Conservation (phyloP, 1,284 basidiomycete genomes). For the Somion occarium region DNA sequence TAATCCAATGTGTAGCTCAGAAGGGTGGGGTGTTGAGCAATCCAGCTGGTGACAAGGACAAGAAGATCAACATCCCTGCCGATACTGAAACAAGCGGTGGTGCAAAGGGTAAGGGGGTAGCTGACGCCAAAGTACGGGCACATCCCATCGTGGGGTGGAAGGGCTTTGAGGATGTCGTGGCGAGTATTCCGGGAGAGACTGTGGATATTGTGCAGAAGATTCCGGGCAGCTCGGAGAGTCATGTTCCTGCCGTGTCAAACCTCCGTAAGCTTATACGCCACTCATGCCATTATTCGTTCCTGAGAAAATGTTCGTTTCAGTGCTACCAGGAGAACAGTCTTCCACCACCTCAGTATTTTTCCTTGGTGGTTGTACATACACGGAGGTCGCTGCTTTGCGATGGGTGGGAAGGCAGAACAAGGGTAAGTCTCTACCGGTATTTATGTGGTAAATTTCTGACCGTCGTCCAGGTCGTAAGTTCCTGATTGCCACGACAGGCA, state of each 20-base stretch:
- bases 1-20: constrained; percentile 91
- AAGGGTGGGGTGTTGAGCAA: constrained; percentile 85
- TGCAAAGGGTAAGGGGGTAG: constrained; percentile 26
- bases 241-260: constrained; percentile 30
- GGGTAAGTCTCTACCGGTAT: constrained; percentile 41
- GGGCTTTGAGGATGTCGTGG: constrained; percentile 89
- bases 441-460: constrained; percentile 2
- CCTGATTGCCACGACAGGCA: constrained; percentile 85
- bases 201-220: constrained; percentile 74
- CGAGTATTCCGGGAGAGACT: constrained; percentile 77
- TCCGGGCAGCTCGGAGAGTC: constrained; percentile 27
- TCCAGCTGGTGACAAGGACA: constrained; percentile 53
- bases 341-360: constrained; percentile 94
- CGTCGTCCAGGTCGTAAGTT: constrained; percentile 65
- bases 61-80: constrained; percentile 21
- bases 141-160: constrained; percentile 95
- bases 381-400: constrained; percentile 91
- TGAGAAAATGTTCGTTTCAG: too few species aligned
- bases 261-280: neutral
- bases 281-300: too few species aligned
- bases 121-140: constrained; percentile 57
- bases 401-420: constrained; percentile 84
- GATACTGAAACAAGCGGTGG: constrained; percentile 33
- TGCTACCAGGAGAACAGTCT: constrained; percentile 44
- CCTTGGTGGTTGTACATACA: constrained; percentile 97